Conservation (phyloP, 768 basidiomycete genomes). For the Termitomyces sp. region DNA sequence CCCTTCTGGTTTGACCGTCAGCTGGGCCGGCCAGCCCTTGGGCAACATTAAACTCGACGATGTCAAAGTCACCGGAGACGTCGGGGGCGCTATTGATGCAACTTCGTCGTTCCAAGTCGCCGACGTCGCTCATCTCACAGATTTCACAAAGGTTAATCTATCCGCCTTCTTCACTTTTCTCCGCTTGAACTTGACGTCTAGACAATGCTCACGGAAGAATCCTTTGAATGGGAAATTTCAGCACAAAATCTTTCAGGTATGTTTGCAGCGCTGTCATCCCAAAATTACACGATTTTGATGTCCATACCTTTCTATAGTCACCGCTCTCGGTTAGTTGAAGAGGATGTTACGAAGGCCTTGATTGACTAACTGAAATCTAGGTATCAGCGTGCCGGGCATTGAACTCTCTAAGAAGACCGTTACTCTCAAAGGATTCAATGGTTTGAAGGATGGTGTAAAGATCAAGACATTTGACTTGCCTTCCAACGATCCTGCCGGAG, state of each 20-base stretch:
- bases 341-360: background rate
- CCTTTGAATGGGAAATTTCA: conserved; percentile 68
- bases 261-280: conserved; percentile 8
- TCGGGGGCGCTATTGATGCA: conserved; percentile 56
- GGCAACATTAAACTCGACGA: conserved; percentile 61
- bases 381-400: conserved; percentile 57
- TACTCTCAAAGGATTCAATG: conserved; percentile 68
- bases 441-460: conserved; percentile 55
- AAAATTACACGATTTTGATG: background rate
- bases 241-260: conserved; percentile 60
- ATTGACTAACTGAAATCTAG: conserved; percentile 24
- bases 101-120: conserved; percentile 56
- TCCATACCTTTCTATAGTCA: conserved; percentile 34
- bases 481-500: conserved; percentile 65
- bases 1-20: conserved; percentile 54
- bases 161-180: background rate
- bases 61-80: conserved; percentile 54
- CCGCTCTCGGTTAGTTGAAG: conserved; percentile 43
- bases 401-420: conserved; percentile 53
- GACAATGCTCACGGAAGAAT: conserved; percentile 58
- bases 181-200: conserved; percentile 11
- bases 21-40: conserved; percentile 54
- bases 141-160: conserved; percentile 54
- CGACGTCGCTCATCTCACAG: conserved; percentile 52
- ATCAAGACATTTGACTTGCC: conserved; percentile 72